phyloP scores from a whole-genome alignment of 164 flowering plant genomes.

The Vitis vinifera region ASM3070453v1 NC_081810.1:3655501-3656000 shows the following conservation, averaged over 20 bases:
- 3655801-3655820: neutral
- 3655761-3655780: neutral
- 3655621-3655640: slow-evolving; percentile 32
- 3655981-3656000: too few species aligned
- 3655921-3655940: too few species aligned
- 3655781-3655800: slow-evolving; percentile 21
- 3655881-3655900: too few species aligned
- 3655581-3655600: slow-evolving; percentile 28
- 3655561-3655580: slow-evolving; percentile 36
- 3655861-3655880: too few species aligned
- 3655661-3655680: slow-evolving; percentile 15
- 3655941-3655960: too few species aligned
- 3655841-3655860: too few species aligned
- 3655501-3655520: slow-evolving; percentile 11
- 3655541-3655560: slow-evolving; percentile 10
- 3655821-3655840: too few species aligned
- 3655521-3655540: slow-evolving; percentile 28
- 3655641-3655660: slow-evolving; percentile 30
- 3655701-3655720: slow-evolving; percentile 50
- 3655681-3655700: slow-evolving; percentile 32
- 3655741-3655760: neutral
- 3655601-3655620: slow-evolving; percentile 35
- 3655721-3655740: slow-evolving; percentile 34
- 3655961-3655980: too few species aligned
- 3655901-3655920: too few species aligned